Conservation (phyloP, 2,329 filamentous ascomycete genomes). For the Talaromyces rugulosus region DNA sequence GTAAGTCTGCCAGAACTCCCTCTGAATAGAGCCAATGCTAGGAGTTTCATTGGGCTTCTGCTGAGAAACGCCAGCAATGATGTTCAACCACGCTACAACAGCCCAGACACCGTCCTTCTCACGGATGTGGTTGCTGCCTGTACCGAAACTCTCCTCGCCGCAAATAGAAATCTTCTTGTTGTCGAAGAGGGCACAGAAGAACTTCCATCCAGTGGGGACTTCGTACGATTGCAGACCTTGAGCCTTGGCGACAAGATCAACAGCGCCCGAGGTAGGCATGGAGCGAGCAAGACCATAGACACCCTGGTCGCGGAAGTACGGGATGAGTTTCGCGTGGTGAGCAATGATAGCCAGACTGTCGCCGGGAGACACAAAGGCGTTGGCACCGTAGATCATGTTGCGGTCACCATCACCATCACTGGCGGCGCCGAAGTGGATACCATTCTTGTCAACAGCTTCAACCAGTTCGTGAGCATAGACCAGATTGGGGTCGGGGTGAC, state of each 20-base stretch:
- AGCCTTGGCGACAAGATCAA: conserved; percentile 93
- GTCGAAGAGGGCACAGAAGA: conserved; percentile 95
- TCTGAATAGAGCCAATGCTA: conserved; percentile 92
- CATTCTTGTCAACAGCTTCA: conserved; percentile 83
- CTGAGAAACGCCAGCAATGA: conserved; percentile 89
- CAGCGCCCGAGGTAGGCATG: conserved; percentile 95
- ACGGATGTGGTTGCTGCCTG: conserved; percentile 96
- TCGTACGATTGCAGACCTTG: conserved; percentile 91
- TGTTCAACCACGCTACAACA: conserved; percentile 95
- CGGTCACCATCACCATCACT: conserved; percentile 97
- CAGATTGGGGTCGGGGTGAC: conserved; percentile 96
- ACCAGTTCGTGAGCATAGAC: conserved; percentile 95
- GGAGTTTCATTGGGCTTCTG: conserved; percentile 74
- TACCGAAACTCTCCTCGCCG: conserved; percentile 97
- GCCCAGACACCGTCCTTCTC: conserved; percentile 99
- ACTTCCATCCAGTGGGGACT: conserved; percentile 98
- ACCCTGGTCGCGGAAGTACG: conserved; percentile 97
- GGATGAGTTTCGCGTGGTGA: conserved; percentile 92
- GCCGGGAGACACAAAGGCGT: conserved; percentile 92
- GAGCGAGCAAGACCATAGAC: conserved; percentile 92
- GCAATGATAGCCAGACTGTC: conserved; percentile 98
- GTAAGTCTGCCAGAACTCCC: conserved; percentile 94
- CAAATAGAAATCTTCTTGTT: conserved; percentile 96
- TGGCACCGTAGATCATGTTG: conserved; percentile 99
- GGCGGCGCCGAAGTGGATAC: conserved; percentile 92